Conservation (phyloP, 768 basidiomycete genomes). For the Naganishia onofrii region DNA sequence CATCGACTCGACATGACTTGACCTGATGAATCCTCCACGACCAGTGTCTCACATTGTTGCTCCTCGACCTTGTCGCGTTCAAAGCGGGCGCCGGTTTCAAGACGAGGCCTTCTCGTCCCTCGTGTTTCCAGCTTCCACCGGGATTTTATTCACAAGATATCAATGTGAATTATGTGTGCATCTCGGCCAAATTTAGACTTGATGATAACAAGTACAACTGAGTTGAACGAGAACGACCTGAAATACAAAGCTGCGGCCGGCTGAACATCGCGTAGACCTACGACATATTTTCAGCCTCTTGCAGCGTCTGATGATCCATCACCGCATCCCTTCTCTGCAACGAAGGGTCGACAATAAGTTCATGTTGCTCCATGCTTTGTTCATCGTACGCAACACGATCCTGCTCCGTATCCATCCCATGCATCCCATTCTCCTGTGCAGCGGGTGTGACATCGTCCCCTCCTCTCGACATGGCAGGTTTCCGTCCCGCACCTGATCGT, state of each 20-base stretch:
- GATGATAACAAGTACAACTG: not conserved
- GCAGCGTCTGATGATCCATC: slow-evolving; percentile 5
- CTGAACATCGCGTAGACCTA: not conserved
- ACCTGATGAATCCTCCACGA: not conserved
- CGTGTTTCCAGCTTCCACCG: too few relatives aligned
- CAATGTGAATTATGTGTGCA: too few relatives aligned
- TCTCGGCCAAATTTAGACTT: too few relatives aligned
- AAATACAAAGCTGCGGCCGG: not conserved
- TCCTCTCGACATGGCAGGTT: not conserved
- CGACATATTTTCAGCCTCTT: not conserved
- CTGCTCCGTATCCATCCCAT: not conserved
- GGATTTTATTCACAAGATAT: too few relatives aligned
- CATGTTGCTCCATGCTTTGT: not conserved
- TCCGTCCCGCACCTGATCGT: slow-evolving; percentile 15
- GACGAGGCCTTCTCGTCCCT: too few relatives aligned
- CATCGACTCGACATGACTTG: too few relatives aligned
- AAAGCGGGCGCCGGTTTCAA: not conserved
- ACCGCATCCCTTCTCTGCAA: not conserved
- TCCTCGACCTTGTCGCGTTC: not conserved
- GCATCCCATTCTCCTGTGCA: not conserved
- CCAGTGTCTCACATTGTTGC: not conserved
- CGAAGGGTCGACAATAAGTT: not conserved
- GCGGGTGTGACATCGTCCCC: not conserved
- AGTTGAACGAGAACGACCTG: not conserved
- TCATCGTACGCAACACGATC: not conserved